A percentile compares a stretch with the other conserved stretches of the same genome.
Conservation (phyloP, 2,329 filamentous ascomycete species). For the Neopestalotiopsis sp. region DNA sequence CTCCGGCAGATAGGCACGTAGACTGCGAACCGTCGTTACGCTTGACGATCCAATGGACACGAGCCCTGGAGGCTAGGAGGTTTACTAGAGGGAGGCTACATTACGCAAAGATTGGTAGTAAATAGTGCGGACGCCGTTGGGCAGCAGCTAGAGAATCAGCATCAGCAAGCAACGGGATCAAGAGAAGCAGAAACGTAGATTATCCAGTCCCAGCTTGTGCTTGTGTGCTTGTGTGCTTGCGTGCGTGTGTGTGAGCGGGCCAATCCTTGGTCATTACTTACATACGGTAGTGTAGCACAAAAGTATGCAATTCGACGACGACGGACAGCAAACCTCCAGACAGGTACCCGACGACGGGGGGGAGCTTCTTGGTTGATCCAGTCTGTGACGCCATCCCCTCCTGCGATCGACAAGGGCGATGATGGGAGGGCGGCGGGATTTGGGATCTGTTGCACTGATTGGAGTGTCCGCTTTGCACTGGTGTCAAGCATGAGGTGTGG, state of each 20-base stretch:
- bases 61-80: neutral
- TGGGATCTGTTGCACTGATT: neutral
- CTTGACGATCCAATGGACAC: neutral
- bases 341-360: neutral
- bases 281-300: neutral
- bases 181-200: too few species aligned
- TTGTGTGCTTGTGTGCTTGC: neutral
- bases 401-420: conserved; percentile 1
- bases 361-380: neutral
- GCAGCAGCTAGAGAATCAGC: neutral
- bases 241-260: neutral
- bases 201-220: too few species aligned
- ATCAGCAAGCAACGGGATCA: too few species aligned
- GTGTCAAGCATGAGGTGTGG: neutral
- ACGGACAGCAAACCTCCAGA: neutral
- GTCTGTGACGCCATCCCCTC: conserved; percentile 1
- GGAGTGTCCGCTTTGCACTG: neutral
- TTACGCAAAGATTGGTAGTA: neutral
- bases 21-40: neutral
- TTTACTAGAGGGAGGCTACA: neutral
- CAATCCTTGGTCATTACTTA: neutral
- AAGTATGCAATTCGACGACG: neutral
- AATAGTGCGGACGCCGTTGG: neutral
- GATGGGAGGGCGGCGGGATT: conserved; percentile 1
- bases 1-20: neutral